phyloP scores from a whole-genome alignment of 257 asterid genomes.

The Solanum paucissectum region DNA sequence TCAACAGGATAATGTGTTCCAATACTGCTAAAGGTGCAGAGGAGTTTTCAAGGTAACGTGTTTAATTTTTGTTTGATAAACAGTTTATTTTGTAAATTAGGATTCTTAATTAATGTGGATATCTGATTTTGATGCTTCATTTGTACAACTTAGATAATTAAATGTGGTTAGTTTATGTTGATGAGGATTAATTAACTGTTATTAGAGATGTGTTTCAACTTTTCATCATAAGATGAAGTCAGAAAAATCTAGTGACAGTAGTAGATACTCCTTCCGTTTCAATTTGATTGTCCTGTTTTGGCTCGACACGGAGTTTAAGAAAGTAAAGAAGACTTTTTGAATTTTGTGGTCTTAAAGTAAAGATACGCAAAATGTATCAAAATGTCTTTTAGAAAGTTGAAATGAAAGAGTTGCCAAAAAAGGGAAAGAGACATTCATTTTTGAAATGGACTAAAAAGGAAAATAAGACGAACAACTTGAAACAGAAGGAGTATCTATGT shows the following conservation, averaged over 20 bases:
- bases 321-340: too few species aligned
- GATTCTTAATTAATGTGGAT: not conserved
- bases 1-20: not conserved
- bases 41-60: not conserved
- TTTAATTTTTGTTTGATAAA: not conserved
- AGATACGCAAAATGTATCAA: not conserved
- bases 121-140: not conserved
- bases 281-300: too few species aligned
- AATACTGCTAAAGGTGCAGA: not conserved
- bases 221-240: not conserved
- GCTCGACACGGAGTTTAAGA: too few species aligned
- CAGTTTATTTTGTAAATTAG: not conserved
- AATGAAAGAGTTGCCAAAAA: not conserved
- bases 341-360: too few species aligned
- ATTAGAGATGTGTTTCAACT: not conserved
- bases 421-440: not conserved
- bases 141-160: not conserved
- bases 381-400: not conserved
- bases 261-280: not conserved
- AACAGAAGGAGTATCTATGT: not conserved
- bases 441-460: too few species aligned
- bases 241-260: not conserved
- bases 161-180: not conserved
- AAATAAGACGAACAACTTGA: not conserved
- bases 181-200: not conserved